Conservation (phyloP, 805 yeast genomes). For the Candida tallmaniae region DNA sequence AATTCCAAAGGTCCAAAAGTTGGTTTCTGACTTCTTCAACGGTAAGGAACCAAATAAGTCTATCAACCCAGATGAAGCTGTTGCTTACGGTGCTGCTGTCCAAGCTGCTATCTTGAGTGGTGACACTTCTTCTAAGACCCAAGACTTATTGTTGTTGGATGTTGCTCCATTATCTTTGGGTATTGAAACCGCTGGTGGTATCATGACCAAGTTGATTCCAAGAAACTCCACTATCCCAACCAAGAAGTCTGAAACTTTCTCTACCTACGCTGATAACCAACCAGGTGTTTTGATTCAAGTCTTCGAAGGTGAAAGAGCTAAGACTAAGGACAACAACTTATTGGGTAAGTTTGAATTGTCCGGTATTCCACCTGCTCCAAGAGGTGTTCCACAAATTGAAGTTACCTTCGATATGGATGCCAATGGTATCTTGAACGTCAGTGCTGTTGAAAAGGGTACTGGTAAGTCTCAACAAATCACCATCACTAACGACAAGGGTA, state of each 20-base stretch:
- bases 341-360: conserved; percentile 95
- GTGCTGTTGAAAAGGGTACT: conserved; percentile 97
- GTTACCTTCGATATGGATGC: conserved; percentile 97
- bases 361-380: conserved; percentile 98
- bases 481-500: conserved; percentile 98
- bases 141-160: conserved; percentile 89
- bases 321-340: conserved; percentile 92
- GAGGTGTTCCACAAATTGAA: conserved; percentile 98
- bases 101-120: conserved; percentile 97
- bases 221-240: conserved; percentile 98
- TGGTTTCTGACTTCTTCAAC: conserved; percentile 93
- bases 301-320: conserved; percentile 96
- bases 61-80: conserved; percentile 98
- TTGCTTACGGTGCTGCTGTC: conserved; percentile 98
- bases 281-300: conserved; percentile 98
- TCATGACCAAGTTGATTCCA: conserved; percentile 96
- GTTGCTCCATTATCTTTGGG: conserved; percentile 97
- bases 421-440: conserved; percentile 93
- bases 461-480: conserved; percentile 97
- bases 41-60: conserved; percentile 97
- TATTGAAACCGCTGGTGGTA: conserved; percentile 99
- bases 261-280: conserved; percentile 96
- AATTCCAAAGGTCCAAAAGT: conserved; percentile 95
- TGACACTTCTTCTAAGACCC: conserved; percentile 94
- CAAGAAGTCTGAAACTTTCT: conserved; percentile 94